Evolutionary conservation across 768 basidiomycete genomes (phyloP).

Genomic region (Tephrocybe sp.): DNA sequence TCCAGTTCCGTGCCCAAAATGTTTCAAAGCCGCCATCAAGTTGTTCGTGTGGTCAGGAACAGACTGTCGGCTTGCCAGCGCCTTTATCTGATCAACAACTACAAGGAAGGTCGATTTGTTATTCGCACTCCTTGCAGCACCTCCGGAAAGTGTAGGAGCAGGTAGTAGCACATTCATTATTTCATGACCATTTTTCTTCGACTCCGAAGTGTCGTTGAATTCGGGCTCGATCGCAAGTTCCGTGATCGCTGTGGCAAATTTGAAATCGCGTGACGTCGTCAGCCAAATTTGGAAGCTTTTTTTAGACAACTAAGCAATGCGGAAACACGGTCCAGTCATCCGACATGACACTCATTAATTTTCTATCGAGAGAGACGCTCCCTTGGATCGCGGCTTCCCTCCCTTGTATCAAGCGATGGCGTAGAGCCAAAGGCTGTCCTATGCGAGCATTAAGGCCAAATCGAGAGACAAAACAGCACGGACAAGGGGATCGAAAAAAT

Average conservation of each 20-base stretch:
- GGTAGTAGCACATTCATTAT: no score
- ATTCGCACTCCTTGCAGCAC: neutral
- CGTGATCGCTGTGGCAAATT: slow-evolving; percentile 1
- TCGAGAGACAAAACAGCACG: no score
- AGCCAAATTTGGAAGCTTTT: neutral
- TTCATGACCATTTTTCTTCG: no score
- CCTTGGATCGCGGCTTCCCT: no score
- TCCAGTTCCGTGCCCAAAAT: neutral
- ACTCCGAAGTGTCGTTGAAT: neutral
- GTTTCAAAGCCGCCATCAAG: neutral
- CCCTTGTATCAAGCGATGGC: no score
- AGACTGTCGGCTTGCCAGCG: neutral
- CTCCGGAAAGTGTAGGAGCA: no score
- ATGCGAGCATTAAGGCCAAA: no score
- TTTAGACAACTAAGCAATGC: neutral
- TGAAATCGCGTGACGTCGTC: slow-evolving; percentile 6
- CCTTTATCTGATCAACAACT: neutral
- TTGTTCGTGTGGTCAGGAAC: neutral
- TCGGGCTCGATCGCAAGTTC: no score
- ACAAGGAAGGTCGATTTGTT: neutral
- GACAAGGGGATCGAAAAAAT: no score
- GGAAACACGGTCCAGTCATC: neutral
- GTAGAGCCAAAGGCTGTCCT: no score
- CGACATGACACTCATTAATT: neutral
- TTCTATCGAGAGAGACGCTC: no score